Evolutionary conservation across 768 basidiomycete species (phyloP), one percentile per base, ranked within the genome.

Genomic region (Boletus vermiculosoides): DNA sequence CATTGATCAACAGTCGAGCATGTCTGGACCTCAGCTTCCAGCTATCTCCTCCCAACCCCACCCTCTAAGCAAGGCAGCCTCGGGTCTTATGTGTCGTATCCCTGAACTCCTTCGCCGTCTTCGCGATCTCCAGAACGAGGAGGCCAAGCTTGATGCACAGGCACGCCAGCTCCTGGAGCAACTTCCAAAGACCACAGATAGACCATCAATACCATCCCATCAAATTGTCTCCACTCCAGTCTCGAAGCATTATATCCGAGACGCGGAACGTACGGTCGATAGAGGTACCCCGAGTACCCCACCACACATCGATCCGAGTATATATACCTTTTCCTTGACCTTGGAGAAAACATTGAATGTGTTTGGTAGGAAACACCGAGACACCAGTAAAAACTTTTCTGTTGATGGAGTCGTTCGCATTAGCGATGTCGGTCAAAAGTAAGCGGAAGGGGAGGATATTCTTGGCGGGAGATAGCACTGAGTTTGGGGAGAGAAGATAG

Each of bases 371-470:
- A 54, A 57, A 50, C 42, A 45, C 53, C 23, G 59, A 66, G 56
- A 68, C 66, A 3, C 66, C 64, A 2, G 44, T 59, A 33, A 69
- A 60, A 30, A 3, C 52, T 0, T 66, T 69, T 47, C 7, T 64
- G 40, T 48, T 62, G 51, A 59, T 47, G 56, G 56, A 69, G 36
- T 58, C 67, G 15, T 56, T 65, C 7, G 58, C 59, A 15, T 54
- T 57, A n/a, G 50, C 60, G 5, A 65, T 55, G 63, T 67, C 59
- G 3, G 42, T 65, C 51, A 70, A 50, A 42, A 65, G 66, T 12
- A 70, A 60, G 46, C 63, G 68, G 34, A 65, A 54, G 48, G 65
- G 63, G 15, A 62, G 63, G 54, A 45, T 67, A 54, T 70, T 65
- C 52, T 22, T 58, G 44, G n/a, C 37, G 1, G 56, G 66, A 33